A percentile compares a stretch with the other conserved stretches of the same genome.
Conservation (phyloP, 768 basidiomycete species). For the Favolaschia claudopus region DNA sequence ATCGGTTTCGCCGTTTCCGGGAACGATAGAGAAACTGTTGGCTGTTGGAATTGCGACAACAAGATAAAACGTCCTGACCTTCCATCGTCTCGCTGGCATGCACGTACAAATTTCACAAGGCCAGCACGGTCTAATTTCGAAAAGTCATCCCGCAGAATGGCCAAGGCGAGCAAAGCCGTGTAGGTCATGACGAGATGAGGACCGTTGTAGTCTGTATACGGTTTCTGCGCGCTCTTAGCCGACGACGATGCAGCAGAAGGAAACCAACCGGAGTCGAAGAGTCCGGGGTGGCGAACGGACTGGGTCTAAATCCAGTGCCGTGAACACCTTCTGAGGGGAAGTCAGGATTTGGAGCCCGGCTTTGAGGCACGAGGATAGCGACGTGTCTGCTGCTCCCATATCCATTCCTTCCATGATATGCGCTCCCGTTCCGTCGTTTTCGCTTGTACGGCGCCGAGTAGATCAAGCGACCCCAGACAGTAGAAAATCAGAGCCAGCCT, state of each 20-base stretch:
- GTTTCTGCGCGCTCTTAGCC: constrained; percentile 30
- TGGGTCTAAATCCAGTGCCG: constrained; percentile 78
- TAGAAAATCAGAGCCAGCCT: constrained; percentile 92
- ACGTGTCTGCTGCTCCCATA: constrained; percentile 89
- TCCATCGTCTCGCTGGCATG: constrained; percentile 83
- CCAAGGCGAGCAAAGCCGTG: constrained; percentile 83
- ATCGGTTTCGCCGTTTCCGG: constrained; percentile 77
- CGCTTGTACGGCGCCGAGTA: constrained; percentile 62
- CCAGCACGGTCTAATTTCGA: constrained; percentile 71
- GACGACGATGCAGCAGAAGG: constrained; percentile 1
- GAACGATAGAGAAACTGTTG: constrained; percentile 72
- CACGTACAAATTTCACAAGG: constrained; percentile 67
- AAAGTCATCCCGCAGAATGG: constrained; percentile 89
- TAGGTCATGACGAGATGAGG: constrained; percentile 96
- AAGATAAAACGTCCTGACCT: constrained; percentile 58
- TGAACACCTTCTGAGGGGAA: constrained; percentile 54
- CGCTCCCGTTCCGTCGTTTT: constrained; percentile 61
- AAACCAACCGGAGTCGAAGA: constrained; percentile 23
- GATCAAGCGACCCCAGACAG: constrained; percentile 83
- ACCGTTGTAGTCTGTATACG: constrained; percentile 62
- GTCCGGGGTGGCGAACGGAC: constrained; percentile 69
- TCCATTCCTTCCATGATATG: constrained; percentile 79
- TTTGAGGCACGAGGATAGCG: constrained; percentile 8
- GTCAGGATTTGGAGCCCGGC: constrained; percentile 15
- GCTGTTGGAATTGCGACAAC: not conserved